phyloP scores from a whole-genome alignment of 2,329 filamentous ascomycete genomes.

The Zymoseptoria brevis region DNA sequence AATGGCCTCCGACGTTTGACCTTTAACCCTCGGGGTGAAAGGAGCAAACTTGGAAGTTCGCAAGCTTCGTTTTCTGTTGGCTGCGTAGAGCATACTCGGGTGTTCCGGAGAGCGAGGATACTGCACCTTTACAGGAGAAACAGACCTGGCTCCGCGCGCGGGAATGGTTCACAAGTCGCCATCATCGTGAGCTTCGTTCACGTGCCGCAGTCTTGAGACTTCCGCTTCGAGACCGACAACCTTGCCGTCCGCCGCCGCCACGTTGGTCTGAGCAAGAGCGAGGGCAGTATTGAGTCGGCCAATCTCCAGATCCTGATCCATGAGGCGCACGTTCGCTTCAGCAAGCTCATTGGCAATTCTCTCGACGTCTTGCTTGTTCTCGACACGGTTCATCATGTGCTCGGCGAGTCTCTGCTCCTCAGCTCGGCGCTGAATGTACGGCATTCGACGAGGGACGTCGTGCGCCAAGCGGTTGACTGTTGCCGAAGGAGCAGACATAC shows the following conservation, averaged over 20 bases:
- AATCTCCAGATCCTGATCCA: constrained; percentile 10
- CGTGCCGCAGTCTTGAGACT: constrained; percentile 1
- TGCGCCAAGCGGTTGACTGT: not conserved
- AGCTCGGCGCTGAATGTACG: constrained; percentile 15
- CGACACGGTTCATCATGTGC: constrained; percentile 4
- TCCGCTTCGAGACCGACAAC: not conserved
- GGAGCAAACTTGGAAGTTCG: not conserved
- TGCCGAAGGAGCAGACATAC: not conserved
- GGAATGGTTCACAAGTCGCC: not conserved
- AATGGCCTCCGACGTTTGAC: not conserved
- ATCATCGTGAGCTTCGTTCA: constrained; percentile 1
- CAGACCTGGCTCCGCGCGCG: not conserved
- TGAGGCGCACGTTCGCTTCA: constrained; percentile 9
- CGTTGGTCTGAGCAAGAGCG: not conserved
- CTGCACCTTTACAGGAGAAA: not conserved
- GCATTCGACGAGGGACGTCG: constrained; percentile 13
- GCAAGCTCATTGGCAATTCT: constrained; percentile 11
- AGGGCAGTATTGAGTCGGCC: constrained; percentile 2
- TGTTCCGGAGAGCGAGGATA: no score
- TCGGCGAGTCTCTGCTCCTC: constrained; percentile 10
- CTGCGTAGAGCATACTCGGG: no score
- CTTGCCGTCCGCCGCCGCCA: constrained; percentile 3
- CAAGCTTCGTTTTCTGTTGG: not conserved
- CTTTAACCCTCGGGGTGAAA: not conserved
- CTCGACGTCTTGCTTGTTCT: constrained; percentile 9